phyloP scores from a whole-genome alignment of 179 eudicot genomes.

The Sideroxylon spinosum region DNA sequence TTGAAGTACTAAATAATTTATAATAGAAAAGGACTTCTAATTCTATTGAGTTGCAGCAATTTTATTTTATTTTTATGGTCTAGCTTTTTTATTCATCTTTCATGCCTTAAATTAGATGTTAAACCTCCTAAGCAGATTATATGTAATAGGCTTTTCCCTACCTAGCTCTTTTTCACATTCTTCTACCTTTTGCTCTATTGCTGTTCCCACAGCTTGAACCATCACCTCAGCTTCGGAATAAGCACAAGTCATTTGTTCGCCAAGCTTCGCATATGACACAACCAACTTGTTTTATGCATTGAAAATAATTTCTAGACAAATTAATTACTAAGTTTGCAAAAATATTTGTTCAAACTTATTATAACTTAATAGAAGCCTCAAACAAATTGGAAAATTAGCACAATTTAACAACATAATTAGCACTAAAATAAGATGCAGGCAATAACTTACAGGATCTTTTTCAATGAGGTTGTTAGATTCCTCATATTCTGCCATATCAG shows the following conservation, averaged over 20 bases:
- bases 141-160: too few species aligned
- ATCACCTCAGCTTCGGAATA: neutral
- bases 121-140: too few species aligned
- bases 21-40: too few species aligned
- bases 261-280: neutral
- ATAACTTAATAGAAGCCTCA: neutral
- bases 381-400: too few species aligned
- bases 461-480: slow-evolving; percentile 78
- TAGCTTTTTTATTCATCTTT: too few species aligned
- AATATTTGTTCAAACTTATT: neutral
- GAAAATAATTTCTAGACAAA: neutral
- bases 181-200: too few species aligned
- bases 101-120: too few species aligned
- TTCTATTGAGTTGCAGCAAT: too few species aligned
- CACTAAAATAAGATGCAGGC: neutral
- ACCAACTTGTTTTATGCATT: neutral
- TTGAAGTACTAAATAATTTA: too few species aligned
- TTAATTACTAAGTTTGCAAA: neutral
- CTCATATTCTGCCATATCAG: slow-evolving; percentile 84
- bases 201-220: neutral
- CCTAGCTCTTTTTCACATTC: too few species aligned
- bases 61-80: too few species aligned
- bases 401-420: neutral
- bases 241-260: neutral
- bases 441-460: slow-evolving; percentile 47